Evolutionary conservation across 257 asterid species (phyloP), one percentile per base, ranked within the genome.

Genomic region (Mentha longifolia): DNA sequence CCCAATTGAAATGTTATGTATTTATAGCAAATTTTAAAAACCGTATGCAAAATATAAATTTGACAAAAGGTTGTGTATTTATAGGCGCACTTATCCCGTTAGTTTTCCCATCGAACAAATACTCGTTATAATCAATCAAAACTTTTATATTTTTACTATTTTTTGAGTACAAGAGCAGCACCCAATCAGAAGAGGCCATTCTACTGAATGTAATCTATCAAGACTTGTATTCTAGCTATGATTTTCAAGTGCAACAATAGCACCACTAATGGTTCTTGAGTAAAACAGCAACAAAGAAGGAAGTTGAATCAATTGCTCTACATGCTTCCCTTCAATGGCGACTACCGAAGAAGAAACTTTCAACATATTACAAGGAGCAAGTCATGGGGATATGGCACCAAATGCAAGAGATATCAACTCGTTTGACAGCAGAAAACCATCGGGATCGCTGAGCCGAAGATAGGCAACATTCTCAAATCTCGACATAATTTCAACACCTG

Each of bases 371-470:
- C 58, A 9, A 56, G 17, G 52, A 22, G 15, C 51, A 61, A 58
- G 15, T 84, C 76, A 91, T 30, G 92, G 84, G 70, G 81, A 64
- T 41, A 91, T 59, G 55, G 61, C 89, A 11, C 74, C 76, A 70
- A 95, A 95, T 9, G 95, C 96, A 71, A 89, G 90, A 68, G 95
- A 85, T 88, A 95, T 89, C 82, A 95, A 67, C 81, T 95, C 99
- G 62, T 92, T 95, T 5, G 99, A 95, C 60, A 95, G 84, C 67
- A 95, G 62, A 72, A 92, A 94, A 46, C 98, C 96, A 75, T 91
- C 96, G 0, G 99, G 98, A 78, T 94, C 99, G 63, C 96, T 86
- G 7, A 91, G 85, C 28, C 95, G 81, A 57, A 94, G 82, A 79
- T 68, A 89, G 7, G 82, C 87, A 61, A 77, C 68, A 55, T 65